Conservation (phyloP, 208 protist genomes). For the Trypanosoma platydactyli region DNA sequence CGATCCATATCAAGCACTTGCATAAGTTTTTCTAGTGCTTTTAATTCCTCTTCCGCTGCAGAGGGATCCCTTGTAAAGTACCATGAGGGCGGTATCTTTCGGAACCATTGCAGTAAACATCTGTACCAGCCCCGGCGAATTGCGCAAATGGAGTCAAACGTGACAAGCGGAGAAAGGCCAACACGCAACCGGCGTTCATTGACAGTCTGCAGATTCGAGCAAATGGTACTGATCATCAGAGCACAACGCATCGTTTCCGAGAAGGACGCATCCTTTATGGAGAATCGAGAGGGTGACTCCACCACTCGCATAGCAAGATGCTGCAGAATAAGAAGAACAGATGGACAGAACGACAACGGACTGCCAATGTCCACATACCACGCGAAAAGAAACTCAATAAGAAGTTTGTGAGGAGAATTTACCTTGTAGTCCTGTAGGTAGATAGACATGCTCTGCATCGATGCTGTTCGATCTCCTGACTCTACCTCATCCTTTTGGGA, state of each 20-base stretch:
- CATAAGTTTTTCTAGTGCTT: slow-evolving; percentile 54
- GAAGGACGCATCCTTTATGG: slow-evolving; percentile 78
- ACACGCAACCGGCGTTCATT: slow-evolving; percentile 52
- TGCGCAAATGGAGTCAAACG: slow-evolving; percentile 59
- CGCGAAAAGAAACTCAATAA: slow-evolving; percentile 69
- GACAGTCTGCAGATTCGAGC: slow-evolving; percentile 45
- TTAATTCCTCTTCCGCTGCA: slow-evolving; percentile 47
- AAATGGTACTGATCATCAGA: slow-evolving; percentile 64
- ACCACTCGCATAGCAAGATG: slow-evolving; percentile 52
- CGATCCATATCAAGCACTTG: slow-evolving; percentile 52
- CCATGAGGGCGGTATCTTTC: slow-evolving; percentile 72
- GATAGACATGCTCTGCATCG: slow-evolving; percentile 21
- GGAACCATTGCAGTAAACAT: slow-evolving; percentile 83
- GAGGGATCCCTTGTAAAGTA: slow-evolving; percentile 64
- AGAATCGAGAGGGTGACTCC: slow-evolving; percentile 45
- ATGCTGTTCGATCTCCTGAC: slow-evolving; percentile 36
- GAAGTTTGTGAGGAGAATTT: slow-evolving; percentile 69
- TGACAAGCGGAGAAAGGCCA: slow-evolving; percentile 39
- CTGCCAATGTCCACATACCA: slow-evolving; percentile 54
- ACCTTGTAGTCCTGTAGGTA: slow-evolving; percentile 36
- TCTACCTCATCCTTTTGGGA: slow-evolving; percentile 63
- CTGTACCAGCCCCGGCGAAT: slow-evolving; percentile 78
- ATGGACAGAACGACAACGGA: slow-evolving; percentile 46
- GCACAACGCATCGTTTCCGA: slow-evolving; percentile 72
- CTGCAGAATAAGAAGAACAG: slow-evolving; percentile 64